phyloP scores from a whole-genome alignment of 306 rosid genomes.

The Vigna nakashimae region DNA sequence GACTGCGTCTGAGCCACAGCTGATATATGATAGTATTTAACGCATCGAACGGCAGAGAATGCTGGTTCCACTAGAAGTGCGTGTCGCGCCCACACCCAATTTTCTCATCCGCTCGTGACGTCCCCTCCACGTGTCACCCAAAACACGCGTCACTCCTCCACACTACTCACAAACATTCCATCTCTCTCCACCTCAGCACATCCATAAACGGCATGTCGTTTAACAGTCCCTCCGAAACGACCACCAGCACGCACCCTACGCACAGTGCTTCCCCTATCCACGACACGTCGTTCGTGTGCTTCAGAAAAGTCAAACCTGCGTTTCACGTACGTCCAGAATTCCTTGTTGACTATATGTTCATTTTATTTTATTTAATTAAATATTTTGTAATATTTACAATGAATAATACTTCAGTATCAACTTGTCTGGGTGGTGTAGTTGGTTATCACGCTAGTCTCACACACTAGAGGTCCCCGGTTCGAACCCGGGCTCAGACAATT shows the following conservation, averaged over 20 bases:
- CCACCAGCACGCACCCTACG: slow-evolving; percentile 69
- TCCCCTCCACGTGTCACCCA: slow-evolving; percentile 47
- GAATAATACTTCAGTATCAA: rapidly evolving
- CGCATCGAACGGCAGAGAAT: slow-evolving; percentile 66
- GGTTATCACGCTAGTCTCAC: slow-evolving; percentile 95
- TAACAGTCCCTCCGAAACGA: slow-evolving; percentile 55
- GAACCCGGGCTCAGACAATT: slow-evolving; percentile 77
- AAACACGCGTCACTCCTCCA: slow-evolving; percentile 26
- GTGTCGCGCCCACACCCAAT: slow-evolving; percentile 56
- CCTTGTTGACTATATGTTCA: neutral
- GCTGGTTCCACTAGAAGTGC: slow-evolving; percentile 72
- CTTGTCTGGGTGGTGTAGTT: slow-evolving; percentile 75
- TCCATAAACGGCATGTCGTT: slow-evolving; percentile 77
- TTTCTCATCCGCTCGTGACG: slow-evolving; percentile 40
- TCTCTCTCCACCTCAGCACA: slow-evolving; percentile 75
- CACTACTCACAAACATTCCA: slow-evolving; percentile 55
- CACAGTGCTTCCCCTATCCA: slow-evolving; percentile 67
- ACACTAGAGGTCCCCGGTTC: slow-evolving; percentile 88
- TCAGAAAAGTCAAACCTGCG: slow-evolving; percentile 22
- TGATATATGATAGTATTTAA: slow-evolving; percentile 75
- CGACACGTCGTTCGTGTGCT: slow-evolving; percentile 48
- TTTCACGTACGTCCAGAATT: neutral
- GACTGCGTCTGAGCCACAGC: slow-evolving; percentile 83
- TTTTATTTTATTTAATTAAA: neutral
- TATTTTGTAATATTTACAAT: neutral